Evolutionary conservation across 768 basidiomycete species (phyloP).

Genomic region (Leucocoprinus leucothites): DNA sequence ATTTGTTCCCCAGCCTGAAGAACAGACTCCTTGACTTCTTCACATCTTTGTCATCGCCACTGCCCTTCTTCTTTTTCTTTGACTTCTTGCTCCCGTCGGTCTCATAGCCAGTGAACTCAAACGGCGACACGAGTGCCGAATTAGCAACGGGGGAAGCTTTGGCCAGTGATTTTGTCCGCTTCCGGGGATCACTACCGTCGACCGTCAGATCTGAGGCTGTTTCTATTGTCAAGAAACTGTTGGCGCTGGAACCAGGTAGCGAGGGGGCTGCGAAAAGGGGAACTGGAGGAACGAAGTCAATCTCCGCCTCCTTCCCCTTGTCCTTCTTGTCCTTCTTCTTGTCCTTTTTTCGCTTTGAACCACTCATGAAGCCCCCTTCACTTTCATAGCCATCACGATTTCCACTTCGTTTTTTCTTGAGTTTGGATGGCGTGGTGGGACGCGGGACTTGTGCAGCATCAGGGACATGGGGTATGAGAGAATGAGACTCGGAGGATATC

Average conservation of each 20-base stretch:
- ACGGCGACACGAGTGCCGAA: neutral
- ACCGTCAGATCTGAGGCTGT: neutral
- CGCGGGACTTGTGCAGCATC: conserved; percentile 11
- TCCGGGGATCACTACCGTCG: conserved; percentile 22
- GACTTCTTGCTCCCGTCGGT: conserved; percentile 35
- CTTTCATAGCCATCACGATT: conserved; percentile 47
- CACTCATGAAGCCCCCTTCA: conserved; percentile 50
- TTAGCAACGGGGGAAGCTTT: conserved; percentile 19
- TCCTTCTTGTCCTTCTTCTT: conserved; percentile 19
- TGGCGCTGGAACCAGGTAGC: neutral
- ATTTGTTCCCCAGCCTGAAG: conserved; percentile 39
- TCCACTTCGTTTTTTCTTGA: conserved; percentile 36
- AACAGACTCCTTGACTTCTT: conserved; percentile 41
- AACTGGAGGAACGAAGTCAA: conserved; percentile 5
- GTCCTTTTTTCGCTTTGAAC: conserved; percentile 26
- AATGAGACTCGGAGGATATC: conserved; percentile 11
- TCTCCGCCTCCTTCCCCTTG: conserved; percentile 18
- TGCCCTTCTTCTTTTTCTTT: conserved; percentile 10
- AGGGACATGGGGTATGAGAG: conserved; percentile 20
- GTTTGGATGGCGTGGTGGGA: conserved; percentile 30
- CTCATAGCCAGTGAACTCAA: conserved; percentile 32
- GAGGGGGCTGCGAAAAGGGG: neutral
- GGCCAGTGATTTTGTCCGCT: conserved; percentile 21
- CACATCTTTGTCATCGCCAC: conserved; percentile 10
- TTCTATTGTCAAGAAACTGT: conserved; percentile 7